These are phyloP conservation scores for Chloranthus sessilifolius DNA, from an alignment of 164 flowering plant genomes.

Conservation along the genomic window DNA sequence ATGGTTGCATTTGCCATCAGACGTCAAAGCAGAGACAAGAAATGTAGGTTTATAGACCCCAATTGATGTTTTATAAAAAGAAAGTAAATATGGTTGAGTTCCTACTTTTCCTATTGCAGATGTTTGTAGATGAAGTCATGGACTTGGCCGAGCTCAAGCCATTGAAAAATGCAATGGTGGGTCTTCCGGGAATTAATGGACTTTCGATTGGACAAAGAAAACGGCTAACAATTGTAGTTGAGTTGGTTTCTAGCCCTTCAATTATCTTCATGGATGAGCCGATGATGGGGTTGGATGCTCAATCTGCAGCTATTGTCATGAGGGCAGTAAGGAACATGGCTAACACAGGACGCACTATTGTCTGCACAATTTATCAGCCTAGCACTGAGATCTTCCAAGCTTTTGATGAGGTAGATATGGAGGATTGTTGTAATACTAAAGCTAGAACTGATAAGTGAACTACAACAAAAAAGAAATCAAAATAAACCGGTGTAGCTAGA, in stretches of 20 bases:
- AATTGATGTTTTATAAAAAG: not conserved
- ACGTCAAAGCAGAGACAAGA: conserved; percentile 26
- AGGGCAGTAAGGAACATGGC: conserved; percentile 93
- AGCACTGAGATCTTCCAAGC: conserved; percentile 97
- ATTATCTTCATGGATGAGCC: conserved; percentile 99
- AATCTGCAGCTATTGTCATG: conserved; percentile 98
- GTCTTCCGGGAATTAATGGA: conserved; percentile 83
- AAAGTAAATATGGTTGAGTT: conserved; percentile 2
- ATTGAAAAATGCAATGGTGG: conserved; percentile 82
- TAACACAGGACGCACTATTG: conserved; percentile 92
- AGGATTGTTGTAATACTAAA: not conserved
- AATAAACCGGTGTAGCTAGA: too few relatives aligned
- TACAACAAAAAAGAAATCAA: too few relatives aligned
- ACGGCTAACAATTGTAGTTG: conserved; percentile 91
- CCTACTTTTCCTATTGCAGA: conserved; percentile 27
- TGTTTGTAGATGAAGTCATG: conserved; percentile 86
- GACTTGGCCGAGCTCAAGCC: conserved; percentile 73
- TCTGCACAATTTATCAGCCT: conserved; percentile 97
- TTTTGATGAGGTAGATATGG: conserved; percentile 68
- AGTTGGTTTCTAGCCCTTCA: conserved; percentile 94
- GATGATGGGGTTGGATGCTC: conserved; percentile 94
- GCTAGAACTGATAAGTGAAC: too few relatives aligned
- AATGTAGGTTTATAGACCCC: conserved; percentile 1
- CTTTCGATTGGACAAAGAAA: conserved; percentile 93
- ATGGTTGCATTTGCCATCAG: conserved; percentile 79